phyloP scores from a whole-genome alignment of 495 filamentous ascomycete species.

The Poronia punctata region DNA sequence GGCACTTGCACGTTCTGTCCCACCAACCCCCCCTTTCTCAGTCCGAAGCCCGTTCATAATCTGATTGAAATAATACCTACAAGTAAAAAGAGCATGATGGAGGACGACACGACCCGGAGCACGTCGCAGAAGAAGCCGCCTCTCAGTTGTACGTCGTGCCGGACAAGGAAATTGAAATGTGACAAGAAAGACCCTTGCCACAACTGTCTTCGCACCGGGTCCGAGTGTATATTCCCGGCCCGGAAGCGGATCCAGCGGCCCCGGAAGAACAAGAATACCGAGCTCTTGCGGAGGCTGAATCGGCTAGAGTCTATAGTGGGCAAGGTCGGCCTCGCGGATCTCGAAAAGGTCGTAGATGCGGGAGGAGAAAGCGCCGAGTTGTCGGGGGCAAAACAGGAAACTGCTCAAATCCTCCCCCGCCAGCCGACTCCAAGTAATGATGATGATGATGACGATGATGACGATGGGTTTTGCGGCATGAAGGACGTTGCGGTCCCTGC shows the following conservation, averaged over 20 bases:
- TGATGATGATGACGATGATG: too few relatives aligned
- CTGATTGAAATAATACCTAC: too few relatives aligned
- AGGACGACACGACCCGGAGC: too few relatives aligned
- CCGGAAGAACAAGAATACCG: slow-evolving; percentile 31
- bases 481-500: slow-evolving; percentile 14
- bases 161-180: slow-evolving; percentile 71
- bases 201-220: slow-evolving; percentile 61
- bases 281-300: slow-evolving; percentile 60
- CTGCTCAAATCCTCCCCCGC: too few relatives aligned
- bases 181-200: slow-evolving; percentile 58
- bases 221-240: slow-evolving; percentile 68
- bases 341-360: slow-evolving; percentile 10
- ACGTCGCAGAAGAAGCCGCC: slow-evolving; percentile 2
- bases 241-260: slow-evolving; percentile 42
- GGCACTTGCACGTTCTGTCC: too few relatives aligned
- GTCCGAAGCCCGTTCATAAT: too few relatives aligned
- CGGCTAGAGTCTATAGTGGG: slow-evolving; percentile 69
- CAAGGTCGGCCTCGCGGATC: slow-evolving; percentile 22
- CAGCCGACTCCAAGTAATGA: too few relatives aligned
- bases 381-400: too few relatives aligned
- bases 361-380: neutral
- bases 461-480: slow-evolving; percentile 31
- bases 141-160: slow-evolving; percentile 62
- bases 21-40: too few relatives aligned
- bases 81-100: too few relatives aligned